Percentiles rank a stretch among this genome's conserved stretches.
Evolutionary conservation across 306 rosid genomes (phyloP).

Genomic region (Myrica gale): DNA sequence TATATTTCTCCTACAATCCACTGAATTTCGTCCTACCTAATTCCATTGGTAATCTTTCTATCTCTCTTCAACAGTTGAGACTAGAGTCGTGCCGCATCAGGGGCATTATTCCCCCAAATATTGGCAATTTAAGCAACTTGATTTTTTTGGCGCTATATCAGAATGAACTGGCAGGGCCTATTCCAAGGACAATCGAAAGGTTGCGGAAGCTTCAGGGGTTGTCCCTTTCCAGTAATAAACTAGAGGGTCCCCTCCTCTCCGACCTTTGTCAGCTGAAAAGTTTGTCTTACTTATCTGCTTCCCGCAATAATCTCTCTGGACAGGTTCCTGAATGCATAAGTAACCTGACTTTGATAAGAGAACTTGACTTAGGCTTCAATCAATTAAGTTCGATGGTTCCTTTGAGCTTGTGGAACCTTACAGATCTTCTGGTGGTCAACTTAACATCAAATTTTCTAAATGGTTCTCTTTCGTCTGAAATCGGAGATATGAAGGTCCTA

Average conservation of each 20-base stretch:
- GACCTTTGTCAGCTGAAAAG: conserved; percentile 4
- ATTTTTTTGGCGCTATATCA: accelerated
- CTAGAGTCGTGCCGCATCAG: neutral
- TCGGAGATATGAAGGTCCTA: conserved; percentile 12
- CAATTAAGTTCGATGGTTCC: conserved; percentile 6
- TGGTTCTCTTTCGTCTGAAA: conserved; percentile 29
- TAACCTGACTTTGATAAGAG: neutral
- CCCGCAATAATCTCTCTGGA: conserved; percentile 8
- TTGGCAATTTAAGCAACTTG: conserved; percentile 17
- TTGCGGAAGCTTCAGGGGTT: neutral
- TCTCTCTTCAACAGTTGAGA: neutral
- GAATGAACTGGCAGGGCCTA: conserved; percentile 6
- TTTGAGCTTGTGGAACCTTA: conserved; percentile 6
- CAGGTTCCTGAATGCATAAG: neutral
- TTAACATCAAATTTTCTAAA: conserved; percentile 17
- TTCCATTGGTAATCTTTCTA: conserved; percentile 3
- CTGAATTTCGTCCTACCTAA: neutral
- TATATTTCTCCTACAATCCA: too few species aligned
- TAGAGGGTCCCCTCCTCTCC: neutral
- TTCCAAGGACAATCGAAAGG: neutral
- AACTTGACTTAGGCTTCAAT: conserved; percentile 1
- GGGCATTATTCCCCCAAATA: conserved; percentile 1
- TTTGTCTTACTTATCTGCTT: neutral
- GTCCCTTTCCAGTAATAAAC: neutral
- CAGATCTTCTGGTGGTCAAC: neutral